These are phyloP conservation scores for Eimeria necatrix DNA, from an alignment of 169 alveolate species.

Conservation along the genomic window DNA sequence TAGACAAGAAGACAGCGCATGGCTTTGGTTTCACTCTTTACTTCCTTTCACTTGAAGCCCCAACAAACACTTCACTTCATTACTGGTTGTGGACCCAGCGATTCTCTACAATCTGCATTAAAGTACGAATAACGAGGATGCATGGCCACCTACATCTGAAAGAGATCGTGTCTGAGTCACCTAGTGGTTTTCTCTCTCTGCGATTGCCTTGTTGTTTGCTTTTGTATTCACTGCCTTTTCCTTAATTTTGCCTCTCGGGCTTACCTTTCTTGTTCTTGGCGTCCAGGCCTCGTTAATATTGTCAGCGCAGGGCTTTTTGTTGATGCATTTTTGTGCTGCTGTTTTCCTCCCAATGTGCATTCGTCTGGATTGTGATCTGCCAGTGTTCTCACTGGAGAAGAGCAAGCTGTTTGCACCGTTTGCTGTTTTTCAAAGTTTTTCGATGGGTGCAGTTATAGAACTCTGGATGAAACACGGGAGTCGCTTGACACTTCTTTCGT, in stretches of 20 bases:
- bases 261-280: neutral
- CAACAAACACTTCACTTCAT: slow-evolving; percentile 33
- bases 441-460: no score
- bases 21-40: slow-evolving; percentile 49
- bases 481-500: no score
- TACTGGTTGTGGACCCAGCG: slow-evolving; percentile 71
- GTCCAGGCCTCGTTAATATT: neutral
- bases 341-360: no score
- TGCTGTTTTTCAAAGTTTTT: no score
- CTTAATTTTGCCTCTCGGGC: neutral
- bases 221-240: neutral
- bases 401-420: no score
- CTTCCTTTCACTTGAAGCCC: slow-evolving; percentile 39
- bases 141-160: neutral
- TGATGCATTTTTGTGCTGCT: no score
- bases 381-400: no score
- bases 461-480: no score
- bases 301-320: no score
- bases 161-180: neutral
- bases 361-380: no score
- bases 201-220: neutral
- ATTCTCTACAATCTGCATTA: slow-evolving; percentile 64
- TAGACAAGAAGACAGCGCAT: slow-evolving; percentile 29
- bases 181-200: neutral
- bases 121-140: neutral